Percentiles rank a stretch among this genome's conserved stretches.
These are phyloP conservation scores for Suillus lakei DNA, from an alignment of 768 basidiomycete species.

Conservation along the genomic window DNA sequence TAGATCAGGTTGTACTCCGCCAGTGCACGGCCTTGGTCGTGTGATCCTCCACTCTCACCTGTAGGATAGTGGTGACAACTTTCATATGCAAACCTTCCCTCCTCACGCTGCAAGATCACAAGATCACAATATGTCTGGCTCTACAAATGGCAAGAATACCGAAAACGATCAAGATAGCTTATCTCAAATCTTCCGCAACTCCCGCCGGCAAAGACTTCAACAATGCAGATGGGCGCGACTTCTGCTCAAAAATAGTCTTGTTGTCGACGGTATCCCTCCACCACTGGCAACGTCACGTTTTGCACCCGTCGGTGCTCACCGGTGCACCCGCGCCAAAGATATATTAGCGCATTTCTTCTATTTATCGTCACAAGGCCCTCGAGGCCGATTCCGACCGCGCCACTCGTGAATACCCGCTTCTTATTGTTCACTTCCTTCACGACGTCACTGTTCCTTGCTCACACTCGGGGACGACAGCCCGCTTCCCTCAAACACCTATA, in stretches of 20 bases:
- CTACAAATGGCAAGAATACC: not conserved
- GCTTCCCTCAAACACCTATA: constrained; percentile 1
- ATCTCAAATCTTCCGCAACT: not conserved
- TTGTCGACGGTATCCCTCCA: too few relatives aligned
- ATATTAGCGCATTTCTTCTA: not conserved
- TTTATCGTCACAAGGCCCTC: not conserved
- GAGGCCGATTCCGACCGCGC: not conserved
- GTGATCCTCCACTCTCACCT: constrained; percentile 4
- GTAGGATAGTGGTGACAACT: not conserved
- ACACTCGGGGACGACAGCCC: constrained; percentile 3
- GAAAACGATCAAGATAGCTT: not conserved
- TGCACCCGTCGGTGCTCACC: not conserved
- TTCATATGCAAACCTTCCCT: not conserved
- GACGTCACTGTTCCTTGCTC: not conserved
- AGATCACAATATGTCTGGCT: too few relatives aligned
- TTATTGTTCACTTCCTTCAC: not conserved
- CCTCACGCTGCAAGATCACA: not conserved
- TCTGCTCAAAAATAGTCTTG: not conserved
- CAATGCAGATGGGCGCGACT: not conserved
- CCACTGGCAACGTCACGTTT: not conserved
- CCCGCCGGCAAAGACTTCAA: not conserved
- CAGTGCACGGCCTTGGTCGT: not conserved
- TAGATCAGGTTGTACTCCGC: not conserved
- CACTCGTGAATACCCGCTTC: not conserved
- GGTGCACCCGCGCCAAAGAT: not conserved